Evolutionary conservation across 306 rosid genomes (phyloP).

Genomic region (Senna tora): DNA sequence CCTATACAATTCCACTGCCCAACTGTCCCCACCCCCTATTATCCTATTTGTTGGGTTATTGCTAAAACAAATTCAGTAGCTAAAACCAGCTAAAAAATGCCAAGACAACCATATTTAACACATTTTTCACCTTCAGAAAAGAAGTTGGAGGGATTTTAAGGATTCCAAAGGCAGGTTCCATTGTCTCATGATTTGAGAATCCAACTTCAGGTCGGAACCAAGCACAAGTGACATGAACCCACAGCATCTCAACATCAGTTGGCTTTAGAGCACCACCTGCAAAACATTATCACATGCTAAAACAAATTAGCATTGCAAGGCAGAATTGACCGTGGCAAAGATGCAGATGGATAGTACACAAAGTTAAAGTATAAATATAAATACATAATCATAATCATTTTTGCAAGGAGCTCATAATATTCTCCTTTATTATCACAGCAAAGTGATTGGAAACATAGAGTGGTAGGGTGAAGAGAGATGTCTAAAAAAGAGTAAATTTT

Average conservation of each 20-base stretch:
- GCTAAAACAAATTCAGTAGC: conserved; percentile 16
- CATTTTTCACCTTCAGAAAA: conserved; percentile 69
- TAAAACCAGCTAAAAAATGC: conserved; percentile 21
- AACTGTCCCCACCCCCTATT: background rate
- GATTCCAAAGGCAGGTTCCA: conserved; percentile 98
- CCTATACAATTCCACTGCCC: background rate
- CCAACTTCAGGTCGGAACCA: conserved; percentile 91
- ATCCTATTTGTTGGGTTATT: background rate
- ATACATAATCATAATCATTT: conserved; percentile 20
- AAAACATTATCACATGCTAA: conserved; percentile 35
- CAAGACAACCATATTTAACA: conserved; percentile 15
- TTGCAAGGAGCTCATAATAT: conserved; percentile 12
- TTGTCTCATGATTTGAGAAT: conserved; percentile 74
- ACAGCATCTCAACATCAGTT: conserved; percentile 82
- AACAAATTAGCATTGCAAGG: conserved; percentile 29
- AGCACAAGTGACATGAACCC: conserved; percentile 97
- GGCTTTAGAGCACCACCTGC: conserved; percentile 98
- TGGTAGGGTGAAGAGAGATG: background rate
- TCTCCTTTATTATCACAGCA: conserved; percentile 11
- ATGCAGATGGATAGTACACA: conserved; percentile 11
- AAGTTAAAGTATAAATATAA: background rate
- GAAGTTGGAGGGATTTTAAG: conserved; percentile 73
- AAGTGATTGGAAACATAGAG: background rate
- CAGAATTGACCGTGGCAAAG: conserved; percentile 17
- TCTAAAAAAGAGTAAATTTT: conserved; percentile 18